Conservation (phyloP, 352 stramenopile species). For the Phytophthora pini region DNA sequence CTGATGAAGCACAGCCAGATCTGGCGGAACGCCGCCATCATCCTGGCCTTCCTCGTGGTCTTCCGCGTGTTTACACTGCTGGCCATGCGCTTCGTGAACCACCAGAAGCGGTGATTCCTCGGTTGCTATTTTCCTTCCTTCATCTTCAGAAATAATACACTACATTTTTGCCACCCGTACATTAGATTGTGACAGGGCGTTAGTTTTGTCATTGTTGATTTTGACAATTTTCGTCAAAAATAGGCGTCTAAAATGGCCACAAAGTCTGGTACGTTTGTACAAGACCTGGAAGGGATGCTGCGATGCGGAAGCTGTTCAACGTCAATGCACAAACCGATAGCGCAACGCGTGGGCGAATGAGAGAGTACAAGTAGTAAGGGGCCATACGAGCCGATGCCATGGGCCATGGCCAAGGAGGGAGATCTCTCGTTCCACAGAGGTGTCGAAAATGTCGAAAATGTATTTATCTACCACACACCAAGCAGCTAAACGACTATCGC, state of each 20-base stretch:
- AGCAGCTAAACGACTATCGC: too few relatives aligned
- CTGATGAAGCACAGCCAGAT: slow-evolving; percentile 32
- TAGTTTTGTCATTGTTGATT: not conserved
- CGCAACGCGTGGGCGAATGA: too few relatives aligned
- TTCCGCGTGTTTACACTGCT: slow-evolving; percentile 29
- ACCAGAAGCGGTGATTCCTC: slow-evolving; percentile 35
- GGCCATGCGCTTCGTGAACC: slow-evolving; percentile 25
- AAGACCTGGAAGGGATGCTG: too few relatives aligned
- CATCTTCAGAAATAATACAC: not conserved
- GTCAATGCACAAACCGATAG: too few relatives aligned
- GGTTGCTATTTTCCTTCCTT: not conserved
- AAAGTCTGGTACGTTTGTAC: too few relatives aligned
- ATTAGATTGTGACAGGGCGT: not conserved
- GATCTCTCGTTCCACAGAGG: not conserved
- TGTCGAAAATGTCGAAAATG: slow-evolving; percentile 1
- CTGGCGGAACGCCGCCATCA: slow-evolving; percentile 11
- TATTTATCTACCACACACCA: not conserved
- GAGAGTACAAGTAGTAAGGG: too few relatives aligned
- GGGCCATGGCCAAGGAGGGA: too few relatives aligned
- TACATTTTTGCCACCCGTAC: not conserved
- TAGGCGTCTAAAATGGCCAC: not conserved
- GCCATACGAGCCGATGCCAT: too few relatives aligned
- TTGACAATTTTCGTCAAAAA: not conserved
- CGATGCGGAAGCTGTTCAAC: too few relatives aligned
- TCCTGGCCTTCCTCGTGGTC: slow-evolving; percentile 23